A percentile compares a stretch with the other conserved stretches of the same genome.
Evolutionary conservation across 2,329 filamentous ascomycete species (phyloP).

Genomic region (Passalora sequoiae): DNA sequence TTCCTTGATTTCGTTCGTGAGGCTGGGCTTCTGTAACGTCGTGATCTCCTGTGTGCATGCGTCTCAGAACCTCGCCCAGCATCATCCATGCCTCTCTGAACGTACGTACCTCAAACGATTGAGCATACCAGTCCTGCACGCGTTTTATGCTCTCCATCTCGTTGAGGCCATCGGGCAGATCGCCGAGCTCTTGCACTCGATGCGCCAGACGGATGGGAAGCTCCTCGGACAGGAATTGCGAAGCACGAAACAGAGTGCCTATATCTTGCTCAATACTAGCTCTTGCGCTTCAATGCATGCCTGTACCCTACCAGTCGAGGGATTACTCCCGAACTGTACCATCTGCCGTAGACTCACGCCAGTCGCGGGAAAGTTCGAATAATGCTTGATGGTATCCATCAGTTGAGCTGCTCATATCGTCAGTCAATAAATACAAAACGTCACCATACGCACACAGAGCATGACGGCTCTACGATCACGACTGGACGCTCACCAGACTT

Average conservation of each 20-base stretch:
- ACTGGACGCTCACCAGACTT: slow-evolving; percentile 23
- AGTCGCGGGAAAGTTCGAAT: slow-evolving; percentile 83
- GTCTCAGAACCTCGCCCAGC: background rate
- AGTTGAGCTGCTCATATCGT: slow-evolving; percentile 21
- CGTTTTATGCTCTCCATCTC: slow-evolving; percentile 96
- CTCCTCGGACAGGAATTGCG: slow-evolving; percentile 97
- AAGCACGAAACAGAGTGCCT: slow-evolving; percentile 95
- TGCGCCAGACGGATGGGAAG: slow-evolving; percentile 94
- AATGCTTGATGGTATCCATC: slow-evolving; percentile 33
- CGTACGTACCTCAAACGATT: slow-evolving; percentile 95
- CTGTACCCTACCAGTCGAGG: slow-evolving; percentile 66
- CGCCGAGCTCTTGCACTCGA: slow-evolving; percentile 87
- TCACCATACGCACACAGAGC: slow-evolving; percentile 9
- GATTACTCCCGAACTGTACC: slow-evolving; percentile 96
- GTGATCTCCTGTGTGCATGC: slow-evolving; percentile 72
- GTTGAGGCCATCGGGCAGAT: slow-evolving; percentile 89
- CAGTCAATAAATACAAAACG: slow-evolving; percentile 16
- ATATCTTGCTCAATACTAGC: slow-evolving; percentile 5
- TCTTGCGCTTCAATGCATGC: background rate
- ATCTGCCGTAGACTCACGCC: slow-evolving; percentile 96
- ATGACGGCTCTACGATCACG: background rate
- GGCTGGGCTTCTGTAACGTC: slow-evolving; percentile 68
- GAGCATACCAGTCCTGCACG: slow-evolving; percentile 97
- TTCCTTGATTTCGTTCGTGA: slow-evolving; percentile 70
- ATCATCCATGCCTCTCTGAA: too few species aligned